Conservation (phyloP, 2,329 filamentous ascomycete species). For the Paracoccidioides brasiliensis region DNA sequence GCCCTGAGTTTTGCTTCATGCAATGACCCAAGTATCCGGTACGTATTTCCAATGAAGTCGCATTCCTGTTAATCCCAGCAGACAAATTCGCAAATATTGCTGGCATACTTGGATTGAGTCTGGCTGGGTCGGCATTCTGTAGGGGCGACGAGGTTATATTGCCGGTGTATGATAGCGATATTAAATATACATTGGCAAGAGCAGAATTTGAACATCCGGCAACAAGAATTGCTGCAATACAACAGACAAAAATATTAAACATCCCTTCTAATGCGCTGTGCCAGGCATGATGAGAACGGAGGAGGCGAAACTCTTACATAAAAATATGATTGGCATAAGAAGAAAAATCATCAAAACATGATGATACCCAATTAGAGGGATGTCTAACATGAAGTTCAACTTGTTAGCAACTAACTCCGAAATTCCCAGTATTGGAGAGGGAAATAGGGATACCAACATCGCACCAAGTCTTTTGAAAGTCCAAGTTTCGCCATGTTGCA, state of each 20-base stretch:
- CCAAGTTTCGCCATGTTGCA: no score
- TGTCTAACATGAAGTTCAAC: not conserved
- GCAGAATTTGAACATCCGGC: slow-evolving; percentile 96
- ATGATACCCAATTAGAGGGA: not conserved
- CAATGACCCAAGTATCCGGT: slow-evolving; percentile 98
- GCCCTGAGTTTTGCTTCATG: slow-evolving; percentile 77
- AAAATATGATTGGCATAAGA: slow-evolving; percentile 1
- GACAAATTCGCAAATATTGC: slow-evolving; percentile 76
- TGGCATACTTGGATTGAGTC: slow-evolving; percentile 74
- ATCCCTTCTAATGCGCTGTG: not conserved
- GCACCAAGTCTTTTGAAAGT: not conserved
- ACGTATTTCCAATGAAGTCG: slow-evolving; percentile 71
- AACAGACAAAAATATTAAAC: not conserved
- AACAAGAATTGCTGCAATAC: slow-evolving; percentile 62
- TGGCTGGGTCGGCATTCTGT: slow-evolving; percentile 59
- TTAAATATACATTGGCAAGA: slow-evolving; percentile 89
- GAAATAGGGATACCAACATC: not conserved
- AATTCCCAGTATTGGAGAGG: not conserved
- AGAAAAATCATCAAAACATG: slow-evolving; percentile 2
- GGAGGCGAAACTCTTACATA: not conserved
- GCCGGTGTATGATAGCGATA: slow-evolving; percentile 74
- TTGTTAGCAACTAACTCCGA: not conserved
- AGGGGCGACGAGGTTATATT: not conserved
- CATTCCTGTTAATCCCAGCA: slow-evolving; percentile 78
- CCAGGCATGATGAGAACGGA: not conserved